Base-by-base conservation (phyloP, 768 basidiomycete species). In the Terana coerulea region DNA sequence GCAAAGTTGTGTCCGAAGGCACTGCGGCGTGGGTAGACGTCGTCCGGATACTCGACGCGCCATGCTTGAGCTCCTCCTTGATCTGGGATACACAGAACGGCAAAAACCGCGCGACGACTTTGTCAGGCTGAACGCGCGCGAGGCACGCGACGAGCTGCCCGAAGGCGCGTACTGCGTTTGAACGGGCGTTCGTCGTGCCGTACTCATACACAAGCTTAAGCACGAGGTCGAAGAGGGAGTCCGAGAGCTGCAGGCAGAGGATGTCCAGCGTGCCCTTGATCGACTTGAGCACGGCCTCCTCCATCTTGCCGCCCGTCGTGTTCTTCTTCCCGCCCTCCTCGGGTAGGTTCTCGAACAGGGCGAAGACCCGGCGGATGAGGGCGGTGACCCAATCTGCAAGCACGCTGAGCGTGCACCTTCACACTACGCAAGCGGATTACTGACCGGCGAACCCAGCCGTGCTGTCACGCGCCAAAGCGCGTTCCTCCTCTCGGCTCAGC, bases 261-360 rank as follows among this genome's bases (percentile, higher is more conserved):
- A 88, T 78, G 61, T 94, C 91, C 59, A 87, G 69, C 72, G 88
- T 87, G 63, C 81, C 76, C 70, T 88, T 88, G 66, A 91, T 78
- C 17, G 88, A 80, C 63, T 85, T 89, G 48, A 91, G 75, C 22
- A 90, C 84, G 33, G 68, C 74, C 58, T 92, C 86, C 72, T 86
- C 89, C 69, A 75, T 79, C 65, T 88, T 89, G n/a, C 90, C 90
- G 21, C 90, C 90, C 1, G 91, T 91, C 30, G 78, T 86, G 55
- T 89, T 89, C 69, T 78, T 81, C 70, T 82, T 83, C 4, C 95
- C 95, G 10, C 91, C 93, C 69, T 95, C 95, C 65, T 98, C 95
- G 0, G 95, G 95, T 4, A 98, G 72, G 63, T 95, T 95, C 70
- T 94, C 91, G 62, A 88, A 95, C 17, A 98, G 70, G 1, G 88